Conservation (phyloP, 164 flowering plant species). For the Santalum album region DNA sequence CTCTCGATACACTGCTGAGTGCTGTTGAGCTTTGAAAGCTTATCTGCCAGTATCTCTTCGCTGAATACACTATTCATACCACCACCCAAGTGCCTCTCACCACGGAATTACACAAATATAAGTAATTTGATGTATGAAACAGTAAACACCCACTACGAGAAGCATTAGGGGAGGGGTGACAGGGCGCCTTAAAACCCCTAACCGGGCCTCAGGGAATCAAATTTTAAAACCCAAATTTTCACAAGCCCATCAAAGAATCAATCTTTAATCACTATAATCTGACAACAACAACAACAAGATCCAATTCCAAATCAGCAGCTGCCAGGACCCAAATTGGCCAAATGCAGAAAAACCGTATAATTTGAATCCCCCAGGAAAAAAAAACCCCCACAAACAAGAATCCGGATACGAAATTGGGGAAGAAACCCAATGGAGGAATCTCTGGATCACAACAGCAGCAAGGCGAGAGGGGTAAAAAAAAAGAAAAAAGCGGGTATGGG, state of each 20-base stretch:
- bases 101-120: not conserved
- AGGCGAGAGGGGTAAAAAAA: no score
- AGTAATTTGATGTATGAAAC: no score
- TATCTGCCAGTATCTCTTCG: constrained; percentile 83
- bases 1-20: constrained; percentile 97
- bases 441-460: no score
- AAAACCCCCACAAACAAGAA: no score
- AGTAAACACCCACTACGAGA: no score
- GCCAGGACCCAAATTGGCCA: not conserved
- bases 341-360: no score
- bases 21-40: constrained; percentile 93
- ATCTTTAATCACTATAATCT: not conserved
- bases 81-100: constrained; percentile 10
- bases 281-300: not conserved
- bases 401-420: no score
- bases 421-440: no score
- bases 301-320: not conserved
- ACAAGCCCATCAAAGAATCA: not conserved
- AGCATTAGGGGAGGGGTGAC: no score
- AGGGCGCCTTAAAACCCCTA: not conserved
- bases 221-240: constrained; percentile 4
- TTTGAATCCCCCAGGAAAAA: no score
- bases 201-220: not conserved
- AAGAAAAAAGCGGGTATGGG: no score
- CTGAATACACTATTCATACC: constrained; percentile 87